Base-by-base conservation (phyloP, 2,329 filamentous ascomycete genomes). In the Aspergillus brunneoviolaceus region DNA sequence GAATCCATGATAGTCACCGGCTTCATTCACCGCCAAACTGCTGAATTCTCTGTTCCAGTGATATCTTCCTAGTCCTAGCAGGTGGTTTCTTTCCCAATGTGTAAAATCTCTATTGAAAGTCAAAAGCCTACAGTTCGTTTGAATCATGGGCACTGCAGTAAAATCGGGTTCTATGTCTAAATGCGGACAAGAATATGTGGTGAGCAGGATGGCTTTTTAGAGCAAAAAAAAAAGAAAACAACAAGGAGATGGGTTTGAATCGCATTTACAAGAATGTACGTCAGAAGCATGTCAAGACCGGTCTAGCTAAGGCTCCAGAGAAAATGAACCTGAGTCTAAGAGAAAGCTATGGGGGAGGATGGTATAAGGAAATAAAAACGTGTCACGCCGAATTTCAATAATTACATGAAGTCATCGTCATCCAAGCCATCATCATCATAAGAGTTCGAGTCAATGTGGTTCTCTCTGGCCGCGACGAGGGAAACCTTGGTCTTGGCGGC, bases 401-500 rank as follows among this genome's bases (percentile, higher is more conserved):
- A 69, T 79, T 74, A 81, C 79, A 81, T 81, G 65, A 81, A 81
- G 63, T 81, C 79, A 68, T 79, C 79, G 64, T 81, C 79, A 56
- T 88, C 92, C 83, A 82, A 91, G 86, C 96, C 94, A 79, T 91
- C 94, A 62, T 91, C 90, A 57, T 92, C 89, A 31, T 98, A 96
- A 51, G 86, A 81, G 59, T 84, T 85, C n/a, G 86, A 87, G 76
- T 98, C 94, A 63, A 75, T 83, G 83, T 69, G 76, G 78, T 70
- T 83, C 75, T 79, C 83, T 79, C 72, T 89, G 80, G 72, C 78
- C 80, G 60, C 87, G 58, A 90, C 89, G 53, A 98, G 82, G 6
- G 87, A 89, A 19, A 90, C 87, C 87, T 99, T 99, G 45, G 90
- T 96, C 87, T 98, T 98, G 63, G 91, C 90, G 4, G 93, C 93